Evolutionary conservation across 768 basidiomycete species (phyloP), one percentile per base, ranked within the genome.

Genomic region (Sarcodon aspratus): DNA sequence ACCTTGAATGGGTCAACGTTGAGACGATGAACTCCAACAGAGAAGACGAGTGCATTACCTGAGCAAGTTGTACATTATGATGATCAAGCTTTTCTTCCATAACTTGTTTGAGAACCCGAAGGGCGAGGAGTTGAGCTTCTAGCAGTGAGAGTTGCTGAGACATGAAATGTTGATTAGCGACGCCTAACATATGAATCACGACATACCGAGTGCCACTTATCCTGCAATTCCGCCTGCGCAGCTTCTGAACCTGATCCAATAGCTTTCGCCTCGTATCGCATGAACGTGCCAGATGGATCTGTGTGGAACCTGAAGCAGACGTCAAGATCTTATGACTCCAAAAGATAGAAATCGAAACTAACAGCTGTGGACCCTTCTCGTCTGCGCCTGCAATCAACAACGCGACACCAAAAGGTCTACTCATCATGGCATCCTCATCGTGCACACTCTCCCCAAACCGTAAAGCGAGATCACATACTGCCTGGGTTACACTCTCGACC

Each of bases 41-140:
- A 47, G 6, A 9, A 46, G 10, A 21, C 9, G 17, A 21, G 37
- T 33, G 13, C 10, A 34, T 46, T 47, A 86, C 94, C 75, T 94
- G 92, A 47, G 95, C 93, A 11, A 99, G 74, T 65, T 98, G 94
- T 21, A 98, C 94, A 57, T 99, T 98, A 70, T 97, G 94, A 57
- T 96, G 90, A 67, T 98, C 95, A 38, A 99, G 78, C 65, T 96
- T 97, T 70, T 98, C 96, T 66, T 98, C 96, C 96, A 98, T 99
- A 40, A 98, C 96, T 69, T 98, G 93, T 70, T 99, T 98, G 53
- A 98, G 71, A 43, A 98, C 90, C 54, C 80, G 82, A 47, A 98
- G 69, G 3, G 89, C 85, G 53, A 98, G 69, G 36, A 78, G 71
- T 56, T 97, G 90, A 0, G 93, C 96, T 65, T 96, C 92, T 55